Evolutionary conservation across 163 green algal species (phyloP).

Genomic region (Scenedesmus sp.): DNA sequence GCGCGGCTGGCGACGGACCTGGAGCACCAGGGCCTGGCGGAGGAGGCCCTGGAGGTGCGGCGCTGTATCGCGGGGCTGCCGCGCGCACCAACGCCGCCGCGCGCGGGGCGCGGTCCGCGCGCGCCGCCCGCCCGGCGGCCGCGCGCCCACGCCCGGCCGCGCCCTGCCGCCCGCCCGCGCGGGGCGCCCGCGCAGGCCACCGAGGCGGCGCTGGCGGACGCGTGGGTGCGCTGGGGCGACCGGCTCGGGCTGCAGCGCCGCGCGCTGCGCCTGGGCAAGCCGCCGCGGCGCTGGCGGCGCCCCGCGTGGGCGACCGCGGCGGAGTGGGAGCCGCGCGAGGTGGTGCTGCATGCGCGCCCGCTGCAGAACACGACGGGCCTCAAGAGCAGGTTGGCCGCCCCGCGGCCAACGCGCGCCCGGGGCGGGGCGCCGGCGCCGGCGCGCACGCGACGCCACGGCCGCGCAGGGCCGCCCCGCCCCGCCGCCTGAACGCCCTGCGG

Average conservation of each 20-base stretch:
- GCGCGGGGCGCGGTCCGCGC: too few relatives aligned
- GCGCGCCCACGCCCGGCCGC: too few relatives aligned
- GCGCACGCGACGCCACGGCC: neutral
- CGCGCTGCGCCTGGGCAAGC: conserved; percentile 84
- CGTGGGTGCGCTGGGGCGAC: conserved; percentile 78
- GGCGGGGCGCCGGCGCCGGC: neutral
- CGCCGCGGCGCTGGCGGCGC: conserved; percentile 77
- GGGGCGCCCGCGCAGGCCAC: conserved; percentile 52
- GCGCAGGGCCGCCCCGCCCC: too few relatives aligned
- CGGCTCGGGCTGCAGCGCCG: conserved; percentile 80
- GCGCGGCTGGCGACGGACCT: conserved; percentile 81
- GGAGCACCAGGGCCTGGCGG: conserved; percentile 71
- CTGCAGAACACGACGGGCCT: conserved; percentile 36
- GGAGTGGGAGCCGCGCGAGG: conserved; percentile 62
- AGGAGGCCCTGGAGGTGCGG: conserved; percentile 72
- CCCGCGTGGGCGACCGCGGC: conserved; percentile 70
- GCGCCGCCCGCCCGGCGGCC: too few relatives aligned
- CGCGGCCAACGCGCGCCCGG: conserved; percentile 8
- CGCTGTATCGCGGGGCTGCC: too few relatives aligned
- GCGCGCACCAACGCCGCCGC: too few relatives aligned
- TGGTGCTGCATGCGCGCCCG: conserved; percentile 59
- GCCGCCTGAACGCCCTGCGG: too few relatives aligned
- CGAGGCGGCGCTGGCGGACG: conserved; percentile 80
- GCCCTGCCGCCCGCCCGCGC: too few relatives aligned
- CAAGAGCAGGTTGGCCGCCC: conserved; percentile 38